Evolutionary conservation across 352 stramenopile species (phyloP).

Genomic region (Pythium pyrilobum): DNA sequence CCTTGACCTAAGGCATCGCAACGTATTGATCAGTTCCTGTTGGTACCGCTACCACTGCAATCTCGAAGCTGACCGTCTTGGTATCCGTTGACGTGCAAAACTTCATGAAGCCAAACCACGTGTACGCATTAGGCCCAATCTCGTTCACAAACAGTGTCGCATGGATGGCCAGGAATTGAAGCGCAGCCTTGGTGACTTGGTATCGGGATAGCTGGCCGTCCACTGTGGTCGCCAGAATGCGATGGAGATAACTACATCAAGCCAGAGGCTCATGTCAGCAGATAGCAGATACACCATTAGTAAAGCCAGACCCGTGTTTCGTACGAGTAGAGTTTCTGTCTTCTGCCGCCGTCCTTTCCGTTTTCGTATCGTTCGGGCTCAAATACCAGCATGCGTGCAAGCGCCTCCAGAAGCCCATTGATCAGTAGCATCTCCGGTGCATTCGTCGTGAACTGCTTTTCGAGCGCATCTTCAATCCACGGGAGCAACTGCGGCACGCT

Average conservation of each 20-base stretch:
- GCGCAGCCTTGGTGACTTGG: constrained; percentile 56
- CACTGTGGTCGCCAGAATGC: constrained; percentile 52
- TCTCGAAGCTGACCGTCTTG: constrained; percentile 47
- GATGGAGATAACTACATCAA: constrained; percentile 46
- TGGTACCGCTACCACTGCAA: not conserved
- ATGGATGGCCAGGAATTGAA: constrained; percentile 48
- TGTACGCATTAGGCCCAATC: constrained; percentile 41
- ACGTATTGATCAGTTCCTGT: not conserved
- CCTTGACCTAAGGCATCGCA: constrained; percentile 48
- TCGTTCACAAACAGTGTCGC: constrained; percentile 37
- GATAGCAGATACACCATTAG: too few relatives aligned
- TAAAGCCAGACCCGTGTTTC: too few relatives aligned
- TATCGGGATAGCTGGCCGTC: constrained; percentile 59
- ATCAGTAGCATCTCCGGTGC: constrained; percentile 72
- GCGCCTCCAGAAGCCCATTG: constrained; percentile 56
- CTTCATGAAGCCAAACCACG: constrained; percentile 70
- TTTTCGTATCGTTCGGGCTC: constrained; percentile 41
- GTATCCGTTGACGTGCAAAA: constrained; percentile 59
- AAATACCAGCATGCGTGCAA: constrained; percentile 49
- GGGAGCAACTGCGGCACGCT: constrained; percentile 30
- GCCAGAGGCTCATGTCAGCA: not conserved
- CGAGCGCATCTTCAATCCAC: constrained; percentile 66
- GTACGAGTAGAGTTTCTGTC: constrained; percentile 68
- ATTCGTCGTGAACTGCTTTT: constrained; percentile 69
- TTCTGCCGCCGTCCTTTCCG: constrained; percentile 22